Conservation (phyloP, 2,329 filamentous ascomycete species). For the Ophiostoma sp. region DNA sequence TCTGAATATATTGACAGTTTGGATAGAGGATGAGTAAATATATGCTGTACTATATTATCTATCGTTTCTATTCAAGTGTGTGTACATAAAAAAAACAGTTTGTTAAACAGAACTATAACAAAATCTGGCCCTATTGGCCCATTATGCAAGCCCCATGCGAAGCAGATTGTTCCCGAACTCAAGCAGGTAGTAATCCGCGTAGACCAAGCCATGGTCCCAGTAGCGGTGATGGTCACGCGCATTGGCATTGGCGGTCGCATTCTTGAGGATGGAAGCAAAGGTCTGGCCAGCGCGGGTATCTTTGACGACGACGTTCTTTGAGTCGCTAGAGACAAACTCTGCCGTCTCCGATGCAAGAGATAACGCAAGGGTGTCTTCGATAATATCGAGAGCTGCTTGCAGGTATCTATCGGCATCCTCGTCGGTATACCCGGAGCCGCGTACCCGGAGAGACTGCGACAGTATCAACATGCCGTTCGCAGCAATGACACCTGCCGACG, state of each 20-base stretch:
- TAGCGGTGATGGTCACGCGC: conserved; percentile 28
- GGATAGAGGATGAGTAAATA: neutral
- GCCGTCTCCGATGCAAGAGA: conserved; percentile 30
- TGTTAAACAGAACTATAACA: neutral
- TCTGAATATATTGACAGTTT: neutral
- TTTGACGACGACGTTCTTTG: conserved; percentile 4
- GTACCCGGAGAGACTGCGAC: conserved; percentile 33
- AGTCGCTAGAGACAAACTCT: conserved; percentile 6
- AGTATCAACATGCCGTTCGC: conserved; percentile 41
- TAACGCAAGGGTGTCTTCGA: conserved; percentile 33
- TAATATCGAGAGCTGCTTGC: conserved; percentile 32
- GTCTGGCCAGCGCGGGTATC: conserved; percentile 24
- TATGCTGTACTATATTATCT: neutral
- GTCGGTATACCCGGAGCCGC: conserved; percentile 9
- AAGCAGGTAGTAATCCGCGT: conserved; percentile 15
- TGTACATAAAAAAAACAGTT: neutral
- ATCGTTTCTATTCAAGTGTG: neutral
- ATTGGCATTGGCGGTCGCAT: conserved; percentile 34
- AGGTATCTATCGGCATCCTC: conserved; percentile 29
- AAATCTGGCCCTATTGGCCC: neutral
- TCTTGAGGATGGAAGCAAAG: conserved; percentile 33
- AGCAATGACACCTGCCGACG: conserved; percentile 39
- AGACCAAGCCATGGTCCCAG: conserved; percentile 36
- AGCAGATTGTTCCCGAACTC: conserved; percentile 16
- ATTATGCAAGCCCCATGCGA: conserved; percentile 5